These are phyloP conservation scores for Talaromyces albobiverticillius DNA, from an alignment of 2,329 filamentous ascomycete genomes.

Conservation along the genomic window DNA sequence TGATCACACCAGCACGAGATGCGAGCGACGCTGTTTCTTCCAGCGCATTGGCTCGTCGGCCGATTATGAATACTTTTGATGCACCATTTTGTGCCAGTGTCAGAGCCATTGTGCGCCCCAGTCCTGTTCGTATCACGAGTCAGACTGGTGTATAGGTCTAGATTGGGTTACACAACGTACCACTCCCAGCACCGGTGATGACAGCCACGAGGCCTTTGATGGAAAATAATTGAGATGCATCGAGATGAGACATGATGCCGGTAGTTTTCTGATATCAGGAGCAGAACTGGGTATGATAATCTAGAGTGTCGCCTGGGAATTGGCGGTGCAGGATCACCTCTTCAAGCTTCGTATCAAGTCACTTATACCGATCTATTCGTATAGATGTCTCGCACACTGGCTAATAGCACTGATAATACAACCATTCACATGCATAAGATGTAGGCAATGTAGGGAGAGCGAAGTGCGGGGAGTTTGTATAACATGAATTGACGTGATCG, in stretches of 20 bases:
- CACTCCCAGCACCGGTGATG: conserved; percentile 60
- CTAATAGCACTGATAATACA: too few relatives aligned
- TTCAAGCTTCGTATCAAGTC: background rate
- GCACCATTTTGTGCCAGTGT: conserved; percentile 49
- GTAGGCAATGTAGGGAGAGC: background rate
- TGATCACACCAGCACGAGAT: conserved; percentile 31
- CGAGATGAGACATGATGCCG: conserved; percentile 4
- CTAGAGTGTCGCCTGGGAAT: too few relatives aligned
- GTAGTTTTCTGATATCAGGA: background rate
- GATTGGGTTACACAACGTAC: conserved; percentile 32
- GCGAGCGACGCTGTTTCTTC: conserved; percentile 18
- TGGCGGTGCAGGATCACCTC: background rate
- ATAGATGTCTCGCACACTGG: background rate
- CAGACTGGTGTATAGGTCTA: background rate
- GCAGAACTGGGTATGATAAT: background rate
- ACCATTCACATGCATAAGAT: background rate
- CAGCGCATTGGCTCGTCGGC: conserved; percentile 45
- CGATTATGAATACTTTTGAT: conserved; percentile 52
- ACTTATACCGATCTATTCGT: background rate
- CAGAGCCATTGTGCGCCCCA: conserved; percentile 43
- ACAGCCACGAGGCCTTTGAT: conserved; percentile 54
- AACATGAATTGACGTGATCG: background rate
- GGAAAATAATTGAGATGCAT: conserved; percentile 11
- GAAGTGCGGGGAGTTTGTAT: background rate
- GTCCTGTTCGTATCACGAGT: conserved; percentile 17